Percentiles rank a stretch among this genome's conserved stretches.
phyloP scores from a whole-genome alignment of 352 stramenopile species.

The Pythium graminicola region DNA sequence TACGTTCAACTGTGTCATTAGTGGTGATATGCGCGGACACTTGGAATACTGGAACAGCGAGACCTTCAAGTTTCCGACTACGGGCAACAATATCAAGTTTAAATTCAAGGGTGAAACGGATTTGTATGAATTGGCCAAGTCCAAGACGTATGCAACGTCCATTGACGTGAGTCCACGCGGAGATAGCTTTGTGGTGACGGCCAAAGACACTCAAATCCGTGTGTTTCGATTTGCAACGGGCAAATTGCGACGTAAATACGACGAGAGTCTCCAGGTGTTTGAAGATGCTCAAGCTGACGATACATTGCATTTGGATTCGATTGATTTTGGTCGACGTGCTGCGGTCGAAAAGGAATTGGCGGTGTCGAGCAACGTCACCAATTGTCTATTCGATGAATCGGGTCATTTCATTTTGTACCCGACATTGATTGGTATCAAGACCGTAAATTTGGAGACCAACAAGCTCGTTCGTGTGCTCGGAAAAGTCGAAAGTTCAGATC shows the following conservation, averaged over 20 bases:
- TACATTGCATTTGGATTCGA: slow-evolving; percentile 69
- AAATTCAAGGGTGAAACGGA: slow-evolving; percentile 96
- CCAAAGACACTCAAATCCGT: slow-evolving; percentile 85
- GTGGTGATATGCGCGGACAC: slow-evolving; percentile 86
- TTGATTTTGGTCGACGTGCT: slow-evolving; percentile 83
- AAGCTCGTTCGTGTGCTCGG: slow-evolving; percentile 90
- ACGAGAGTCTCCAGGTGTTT: slow-evolving; percentile 87
- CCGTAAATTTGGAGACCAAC: slow-evolving; percentile 94
- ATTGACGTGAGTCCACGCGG: slow-evolving; percentile 70
- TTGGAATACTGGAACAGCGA: slow-evolving; percentile 93
- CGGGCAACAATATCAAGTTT: slow-evolving; percentile 51
- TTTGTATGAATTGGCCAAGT: slow-evolving; percentile 94
- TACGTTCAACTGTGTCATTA: slow-evolving; percentile 86
- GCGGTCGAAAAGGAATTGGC: slow-evolving; percentile 82
- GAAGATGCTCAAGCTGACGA: slow-evolving; percentile 77
- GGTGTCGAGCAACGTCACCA: slow-evolving; percentile 44
- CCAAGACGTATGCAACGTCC: slow-evolving; percentile 75
- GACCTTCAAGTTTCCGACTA: slow-evolving; percentile 45
- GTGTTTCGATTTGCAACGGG: slow-evolving; percentile 85
- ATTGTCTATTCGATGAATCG: slow-evolving; percentile 93
- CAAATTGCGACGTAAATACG: slow-evolving; percentile 86
- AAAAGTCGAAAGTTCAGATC: slow-evolving; percentile 93
- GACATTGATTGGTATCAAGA: slow-evolving; percentile 96
- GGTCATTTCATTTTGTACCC: slow-evolving; percentile 95
- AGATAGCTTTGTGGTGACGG: slow-evolving; percentile 77